Conservation (phyloP, 805 yeast genomes). For the Teunomyces pallodes region DNA sequence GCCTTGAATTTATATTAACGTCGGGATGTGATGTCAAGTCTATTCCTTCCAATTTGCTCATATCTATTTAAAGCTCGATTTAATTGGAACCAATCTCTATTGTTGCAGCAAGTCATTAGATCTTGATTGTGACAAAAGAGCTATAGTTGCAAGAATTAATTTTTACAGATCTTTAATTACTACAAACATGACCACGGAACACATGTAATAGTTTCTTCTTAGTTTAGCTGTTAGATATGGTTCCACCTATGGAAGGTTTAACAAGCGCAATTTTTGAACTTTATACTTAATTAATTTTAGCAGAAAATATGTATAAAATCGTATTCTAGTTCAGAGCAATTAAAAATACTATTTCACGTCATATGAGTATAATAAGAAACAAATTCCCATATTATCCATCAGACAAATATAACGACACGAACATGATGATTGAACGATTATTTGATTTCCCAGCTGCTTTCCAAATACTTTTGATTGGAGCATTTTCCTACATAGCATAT, state of each 20-base stretch:
- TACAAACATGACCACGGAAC: no score
- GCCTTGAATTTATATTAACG: background rate
- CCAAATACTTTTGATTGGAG: conserved; percentile 1
- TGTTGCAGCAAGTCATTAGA: background rate
- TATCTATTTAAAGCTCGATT: background rate
- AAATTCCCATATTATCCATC: background rate
- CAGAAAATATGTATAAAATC: background rate
- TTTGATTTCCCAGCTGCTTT: background rate
- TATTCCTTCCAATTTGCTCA: background rate
- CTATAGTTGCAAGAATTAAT: background rate
- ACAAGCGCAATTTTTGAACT: background rate
- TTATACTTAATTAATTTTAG: background rate
- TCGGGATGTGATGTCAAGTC: background rate
- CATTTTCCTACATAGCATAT: background rate
- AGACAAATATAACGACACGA: background rate
- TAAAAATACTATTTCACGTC: background rate
- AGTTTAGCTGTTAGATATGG: background rate
- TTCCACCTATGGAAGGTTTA: background rate
- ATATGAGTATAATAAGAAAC: background rate
- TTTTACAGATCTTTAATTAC: no score
- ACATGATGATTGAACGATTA: background rate
- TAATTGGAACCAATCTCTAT: background rate
- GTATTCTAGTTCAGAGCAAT: background rate
- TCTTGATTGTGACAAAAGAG: background rate
- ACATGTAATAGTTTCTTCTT: background rate